These are phyloP conservation scores for Boletus rubropictus DNA, from an alignment of 768 basidiomycete species.

Conservation along the genomic window DNA sequence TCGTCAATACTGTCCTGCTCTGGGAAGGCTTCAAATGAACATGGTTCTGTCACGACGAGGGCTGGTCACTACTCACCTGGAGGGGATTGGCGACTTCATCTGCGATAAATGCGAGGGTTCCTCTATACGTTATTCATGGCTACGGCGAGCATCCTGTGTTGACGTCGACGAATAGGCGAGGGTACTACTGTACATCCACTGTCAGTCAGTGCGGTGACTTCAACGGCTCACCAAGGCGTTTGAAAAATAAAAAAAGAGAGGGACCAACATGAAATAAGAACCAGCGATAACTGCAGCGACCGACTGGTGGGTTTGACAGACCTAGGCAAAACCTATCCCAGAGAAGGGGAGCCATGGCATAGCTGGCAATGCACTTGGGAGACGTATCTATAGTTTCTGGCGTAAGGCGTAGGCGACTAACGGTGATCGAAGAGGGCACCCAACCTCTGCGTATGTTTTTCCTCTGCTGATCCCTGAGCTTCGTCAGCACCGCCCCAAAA, in stretches of 20 bases:
- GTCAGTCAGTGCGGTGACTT: slow-evolving; percentile 23
- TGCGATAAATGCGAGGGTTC: slow-evolving; percentile 59
- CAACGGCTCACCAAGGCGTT: neutral
- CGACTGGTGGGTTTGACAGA: slow-evolving; percentile 55
- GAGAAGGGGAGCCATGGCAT: slow-evolving; percentile 51
- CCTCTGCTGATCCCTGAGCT: slow-evolving; percentile 41
- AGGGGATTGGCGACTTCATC: slow-evolving; percentile 77
- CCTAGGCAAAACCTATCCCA: slow-evolving; percentile 71
- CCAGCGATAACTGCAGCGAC: slow-evolving; percentile 63
- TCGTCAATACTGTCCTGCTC: slow-evolving; percentile 25
- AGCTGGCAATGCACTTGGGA: slow-evolving; percentile 55
- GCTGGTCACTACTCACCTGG: slow-evolving; percentile 31
- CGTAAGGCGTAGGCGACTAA: neutral
- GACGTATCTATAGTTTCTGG: slow-evolving; percentile 51
- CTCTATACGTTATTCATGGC: slow-evolving; percentile 72
- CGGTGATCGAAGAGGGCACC: neutral
- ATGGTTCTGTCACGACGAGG: neutral
- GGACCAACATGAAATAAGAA: slow-evolving; percentile 43
- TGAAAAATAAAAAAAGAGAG: neutral
- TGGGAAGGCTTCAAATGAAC: neutral
- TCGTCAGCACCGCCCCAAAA: slow-evolving; percentile 46
- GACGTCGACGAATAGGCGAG: slow-evolving; percentile 84
- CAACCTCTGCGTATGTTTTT: slow-evolving; percentile 59
- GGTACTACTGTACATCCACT: slow-evolving; percentile 57
- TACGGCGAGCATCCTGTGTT: slow-evolving; percentile 73